A percentile compares a stretch with the other conserved stretches of the same genome.
These are phyloP conservation scores for Polygonum maritimum DNA, from an alignment of 148 eudicot species.

Conservation along the genomic window DNA sequence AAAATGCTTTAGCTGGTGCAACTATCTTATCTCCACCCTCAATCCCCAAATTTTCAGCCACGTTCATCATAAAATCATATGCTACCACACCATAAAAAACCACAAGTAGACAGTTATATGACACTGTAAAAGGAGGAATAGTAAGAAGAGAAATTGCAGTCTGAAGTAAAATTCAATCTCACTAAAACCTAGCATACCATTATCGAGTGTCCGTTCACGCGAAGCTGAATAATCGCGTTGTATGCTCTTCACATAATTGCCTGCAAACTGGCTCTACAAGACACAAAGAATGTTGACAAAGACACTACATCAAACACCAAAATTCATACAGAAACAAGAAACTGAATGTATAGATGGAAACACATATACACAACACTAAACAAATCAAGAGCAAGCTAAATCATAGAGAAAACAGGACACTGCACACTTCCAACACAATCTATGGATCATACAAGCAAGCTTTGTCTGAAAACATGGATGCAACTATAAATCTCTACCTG, in stretches of 20 bases:
- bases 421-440: no score
- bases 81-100: conserved; percentile 31
- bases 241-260: conserved; percentile 35
- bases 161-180: background rate
- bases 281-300: background rate
- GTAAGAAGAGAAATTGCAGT: background rate
- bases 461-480: background rate
- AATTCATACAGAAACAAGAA: background rate
- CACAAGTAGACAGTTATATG: background rate
- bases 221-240: conserved; percentile 42
- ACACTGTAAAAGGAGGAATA: background rate
- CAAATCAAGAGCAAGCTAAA: no score
- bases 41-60: conserved; percentile 41
- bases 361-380: no score
- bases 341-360: no score
- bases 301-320: background rate
- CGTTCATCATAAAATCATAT: conserved; percentile 19
- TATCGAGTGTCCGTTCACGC: conserved; percentile 47
- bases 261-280: conserved; percentile 38
- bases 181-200: conserved; percentile 29
- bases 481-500: conserved; percentile 27
- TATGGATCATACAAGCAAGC: no score
- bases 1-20: conserved; percentile 44
- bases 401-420: no score
- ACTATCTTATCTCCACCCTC: conserved; percentile 47